Evolutionary conservation across 2,329 filamentous ascomycete genomes (phyloP).

Genomic region (Aspergillus pseudotamarii): DNA sequence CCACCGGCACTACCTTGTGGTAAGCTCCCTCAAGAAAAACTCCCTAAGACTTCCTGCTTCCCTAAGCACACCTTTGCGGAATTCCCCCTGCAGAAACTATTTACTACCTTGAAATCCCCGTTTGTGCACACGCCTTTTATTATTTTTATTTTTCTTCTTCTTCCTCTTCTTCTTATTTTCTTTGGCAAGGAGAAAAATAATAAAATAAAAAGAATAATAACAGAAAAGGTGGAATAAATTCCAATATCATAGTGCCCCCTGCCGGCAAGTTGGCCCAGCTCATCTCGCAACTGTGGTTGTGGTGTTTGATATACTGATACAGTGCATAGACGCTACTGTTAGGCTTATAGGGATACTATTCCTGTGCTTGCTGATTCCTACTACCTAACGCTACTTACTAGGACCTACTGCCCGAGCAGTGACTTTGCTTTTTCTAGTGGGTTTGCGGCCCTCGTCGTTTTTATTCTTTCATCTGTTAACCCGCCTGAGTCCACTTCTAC

Average conservation of each 20-base stretch:
- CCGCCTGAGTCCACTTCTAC: neutral
- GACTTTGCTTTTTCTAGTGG: constrained; percentile 6
- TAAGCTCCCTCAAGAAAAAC: no score
- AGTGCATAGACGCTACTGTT: constrained; percentile 24
- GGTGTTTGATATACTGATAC: constrained; percentile 25
- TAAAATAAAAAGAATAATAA: neutral
- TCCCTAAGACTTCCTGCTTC: neutral
- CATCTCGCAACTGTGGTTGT: constrained; percentile 10
- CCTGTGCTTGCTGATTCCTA: constrained; percentile 18
- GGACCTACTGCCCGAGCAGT: neutral
- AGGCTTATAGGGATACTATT: constrained; percentile 20
- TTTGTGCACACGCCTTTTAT: neutral
- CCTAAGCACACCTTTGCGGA: neutral
- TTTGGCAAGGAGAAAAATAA: neutral
- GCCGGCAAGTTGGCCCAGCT: constrained; percentile 13
- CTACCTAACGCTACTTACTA: constrained; percentile 10
- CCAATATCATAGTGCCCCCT: constrained; percentile 9
- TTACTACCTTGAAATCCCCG: constrained; percentile 1
- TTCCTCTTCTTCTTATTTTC: neutral
- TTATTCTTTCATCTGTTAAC: constrained; percentile 13
- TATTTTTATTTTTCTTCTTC: neutral
- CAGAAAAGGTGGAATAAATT: constrained; percentile 2
- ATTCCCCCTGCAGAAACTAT: constrained; percentile 15
- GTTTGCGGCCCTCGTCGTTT: constrained; percentile 11
- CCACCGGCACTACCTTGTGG: neutral